A percentile compares a stretch with the other conserved stretches of the same genome.
phyloP scores from a whole-genome alignment of 768 basidiomycete species.

The Suillus tomentosus region DNA sequence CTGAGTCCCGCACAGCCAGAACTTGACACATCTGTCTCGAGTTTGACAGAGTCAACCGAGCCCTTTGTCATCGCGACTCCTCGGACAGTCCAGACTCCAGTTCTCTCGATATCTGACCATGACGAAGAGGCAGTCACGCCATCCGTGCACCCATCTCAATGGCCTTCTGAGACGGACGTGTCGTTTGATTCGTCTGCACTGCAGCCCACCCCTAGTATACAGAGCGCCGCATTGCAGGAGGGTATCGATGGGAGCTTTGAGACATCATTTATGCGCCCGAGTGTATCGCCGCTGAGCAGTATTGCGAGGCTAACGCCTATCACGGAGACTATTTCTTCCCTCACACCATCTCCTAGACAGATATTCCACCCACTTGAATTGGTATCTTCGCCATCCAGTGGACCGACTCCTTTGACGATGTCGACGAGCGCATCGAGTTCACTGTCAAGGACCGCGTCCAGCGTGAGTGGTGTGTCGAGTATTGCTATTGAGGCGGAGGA shows the following conservation, averaged over 20 bases:
- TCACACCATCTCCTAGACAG: slow-evolving; percentile 12
- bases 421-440: slow-evolving; percentile 34
- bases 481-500: slow-evolving; percentile 43
- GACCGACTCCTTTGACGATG: slow-evolving; percentile 31
- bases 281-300: slow-evolving; percentile 40
- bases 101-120: slow-evolving; percentile 2
- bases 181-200: slow-evolving; percentile 82
- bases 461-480: slow-evolving; percentile 43
- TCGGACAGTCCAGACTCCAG: slow-evolving; percentile 23
- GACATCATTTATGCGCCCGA: slow-evolving; percentile 73
- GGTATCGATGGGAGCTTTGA: slow-evolving; percentile 67
- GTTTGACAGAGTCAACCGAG: slow-evolving; percentile 45
- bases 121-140: slow-evolving; percentile 34
- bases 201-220: slow-evolving; percentile 66
- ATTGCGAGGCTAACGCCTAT: slow-evolving; percentile 35
- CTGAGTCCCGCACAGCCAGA: slow-evolving; percentile 21
- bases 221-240: slow-evolving; percentile 54
- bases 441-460: slow-evolving; percentile 41
- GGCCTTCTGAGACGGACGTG: slow-evolving; percentile 64
- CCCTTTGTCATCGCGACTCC: slow-evolving; percentile 28
- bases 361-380: slow-evolving; percentile 25
- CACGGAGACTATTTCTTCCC: slow-evolving; percentile 35
- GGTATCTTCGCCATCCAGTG: slow-evolving; percentile 36
- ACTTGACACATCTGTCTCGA: slow-evolving; percentile 30
- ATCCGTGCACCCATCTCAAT: slow-evolving; percentile 46